Evolutionary conservation across 768 basidiomycete genomes (phyloP), one percentile per base, ranked within the genome.

Genomic region (Strobilomyces confusus): DNA sequence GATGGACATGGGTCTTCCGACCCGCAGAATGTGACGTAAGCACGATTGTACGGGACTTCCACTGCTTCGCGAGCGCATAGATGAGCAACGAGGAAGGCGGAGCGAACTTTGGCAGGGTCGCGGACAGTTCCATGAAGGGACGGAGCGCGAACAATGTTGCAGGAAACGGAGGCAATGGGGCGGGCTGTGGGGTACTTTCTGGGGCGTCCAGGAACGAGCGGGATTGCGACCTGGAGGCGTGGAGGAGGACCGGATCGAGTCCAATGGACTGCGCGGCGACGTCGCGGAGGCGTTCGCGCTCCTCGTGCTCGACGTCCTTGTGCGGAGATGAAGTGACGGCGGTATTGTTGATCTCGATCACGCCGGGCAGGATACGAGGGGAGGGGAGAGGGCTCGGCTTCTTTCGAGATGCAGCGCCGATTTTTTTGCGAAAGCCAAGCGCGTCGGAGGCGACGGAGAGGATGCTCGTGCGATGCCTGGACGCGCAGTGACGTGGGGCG

Each of bases 261-360:
- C 89, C 89, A 44, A 92, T 83, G 13, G 85, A 80, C 61, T 88
- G 83, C 0, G 89, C 89, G 17, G 89, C 89, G 36, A 80, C 82
- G 50, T 86, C 84, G 30, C 87, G 75, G 30, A 92, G 71, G n/a
- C 87, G 80, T 57, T 86, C 80, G 11, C 89, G 80, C 60, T 91
- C 89, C 62, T 85, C 83, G 44, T 80, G 76, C 61, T 91, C 89
- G 42, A 75, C 78, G 57, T 87, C 82, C 44, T 14, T 57, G 48
- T 63, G 59, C 3, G 63, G 26, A 9, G 54, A 46, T 5, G 67
- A 44, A 23, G 64, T 57, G 48, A 62, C 23, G 1, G 55, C 54
- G 1, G 58, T 48, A 52, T 60, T 56, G 48, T 62, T 76, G 46
- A 91, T 89, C 65, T 91, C 87, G 52, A 91, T 86, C 46, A 90